Conservation (phyloP, 1,284 basidiomycete species). For the Malassezia sympodialis region DNA sequence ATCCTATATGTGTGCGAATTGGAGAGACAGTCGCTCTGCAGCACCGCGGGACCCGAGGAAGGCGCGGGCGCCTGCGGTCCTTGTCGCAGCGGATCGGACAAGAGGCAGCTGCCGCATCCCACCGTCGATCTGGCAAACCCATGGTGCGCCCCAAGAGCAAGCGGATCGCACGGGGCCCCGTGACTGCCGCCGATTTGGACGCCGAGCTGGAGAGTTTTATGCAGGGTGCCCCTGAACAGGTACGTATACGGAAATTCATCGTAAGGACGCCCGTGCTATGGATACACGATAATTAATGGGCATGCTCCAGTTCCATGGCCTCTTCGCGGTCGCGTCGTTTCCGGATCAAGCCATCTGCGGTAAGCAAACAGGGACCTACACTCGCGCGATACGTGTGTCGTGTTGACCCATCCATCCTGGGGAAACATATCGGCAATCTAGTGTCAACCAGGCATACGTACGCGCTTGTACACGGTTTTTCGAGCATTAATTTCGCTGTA, state of each 20-base stretch:
- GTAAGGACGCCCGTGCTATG: neutral
- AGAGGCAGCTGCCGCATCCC: neutral
- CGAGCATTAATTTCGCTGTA: constrained; percentile 42
- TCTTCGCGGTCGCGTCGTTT: constrained; percentile 18
- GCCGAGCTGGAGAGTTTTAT: constrained; percentile 13
- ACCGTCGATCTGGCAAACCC: neutral
- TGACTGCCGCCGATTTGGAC: constrained; percentile 2
- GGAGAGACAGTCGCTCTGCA: neutral
- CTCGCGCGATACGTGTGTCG: constrained; percentile 38
- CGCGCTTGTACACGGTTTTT: constrained; percentile 38
- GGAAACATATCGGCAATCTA: constrained; percentile 35
- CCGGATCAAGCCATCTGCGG: constrained; percentile 5
- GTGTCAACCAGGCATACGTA: constrained; percentile 2
- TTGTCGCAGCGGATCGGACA: neutral
- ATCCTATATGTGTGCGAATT: neutral
- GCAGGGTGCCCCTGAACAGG: neutral
- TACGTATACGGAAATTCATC: constrained; percentile 1
- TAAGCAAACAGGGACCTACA: constrained; percentile 3
- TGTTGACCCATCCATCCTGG: constrained; percentile 38
- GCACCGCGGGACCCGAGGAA: too few relatives aligned
- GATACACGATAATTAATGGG: neutral
- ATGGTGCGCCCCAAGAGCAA: neutral
- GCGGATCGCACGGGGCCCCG: neutral
- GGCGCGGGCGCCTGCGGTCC: neutral
- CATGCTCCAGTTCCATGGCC: constrained; percentile 3